Base-by-base conservation (phyloP, 164 flowering plant genomes). In the Euptelea pleiosperma region DNA sequence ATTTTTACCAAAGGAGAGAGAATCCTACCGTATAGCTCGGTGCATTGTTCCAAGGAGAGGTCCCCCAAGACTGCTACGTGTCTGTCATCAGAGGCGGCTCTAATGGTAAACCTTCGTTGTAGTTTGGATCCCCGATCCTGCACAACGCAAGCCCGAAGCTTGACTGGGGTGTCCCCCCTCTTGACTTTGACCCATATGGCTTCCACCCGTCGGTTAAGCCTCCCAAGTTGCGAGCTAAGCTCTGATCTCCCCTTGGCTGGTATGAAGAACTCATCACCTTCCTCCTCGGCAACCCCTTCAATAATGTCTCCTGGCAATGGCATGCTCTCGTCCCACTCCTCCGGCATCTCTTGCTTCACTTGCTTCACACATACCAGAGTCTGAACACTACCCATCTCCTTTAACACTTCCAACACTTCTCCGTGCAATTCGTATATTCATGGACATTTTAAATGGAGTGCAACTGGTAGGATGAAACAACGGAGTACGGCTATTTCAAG, bases 241-340 rank as follows among this genome's bases (percentile, higher is more conserved):
- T 81, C 89, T 5, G 86, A 68, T 31, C 63, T 70, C 6, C 47
- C 75, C 33, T 71, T 79, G 7, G 63, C 61, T 5, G 68, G 57
- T 31, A 72, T 31, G 44, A 77, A 73, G 3, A 47, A 47, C 30
- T 73, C 77, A 0, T 71, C 73, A 4, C 25, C 57, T 21, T 59
- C 75, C 12, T 54, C 46, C 24, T 67, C 70, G 0, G 73, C 73
- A 15, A 81, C 48, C 8, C 84, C 85, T 72, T 75, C 78, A 18
- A 83, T 74, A 21, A 81, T 73, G 55, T 81, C 89, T 26, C 90
- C 84, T 0, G 87, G 87, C 62, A 84, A 62, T 16, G 84, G 82
- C 86, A 84, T 82, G 65, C 55, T 72, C 62, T 75, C 90, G 12
- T 77, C 76, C 90, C 86, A 80, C 24, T 80, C 79, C 14, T 75